phyloP scores from a whole-genome alignment of 495 filamentous ascomycete genomes.

The Penicillium pancosmium region DNA sequence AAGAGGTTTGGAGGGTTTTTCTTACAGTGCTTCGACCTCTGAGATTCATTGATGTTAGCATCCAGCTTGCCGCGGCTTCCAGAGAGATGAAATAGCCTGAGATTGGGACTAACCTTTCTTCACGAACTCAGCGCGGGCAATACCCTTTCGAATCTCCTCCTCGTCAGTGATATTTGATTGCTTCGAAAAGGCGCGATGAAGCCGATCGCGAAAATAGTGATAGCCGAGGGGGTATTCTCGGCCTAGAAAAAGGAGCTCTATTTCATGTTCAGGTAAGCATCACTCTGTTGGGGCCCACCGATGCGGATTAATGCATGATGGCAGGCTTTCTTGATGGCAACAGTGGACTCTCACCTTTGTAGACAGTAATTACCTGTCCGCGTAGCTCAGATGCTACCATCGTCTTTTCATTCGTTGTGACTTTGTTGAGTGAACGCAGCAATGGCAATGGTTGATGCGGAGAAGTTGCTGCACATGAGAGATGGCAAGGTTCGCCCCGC shows the following conservation, averaged over 20 bases:
- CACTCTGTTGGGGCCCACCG: no score
- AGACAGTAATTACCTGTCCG: conserved; percentile 80
- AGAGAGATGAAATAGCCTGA: background rate
- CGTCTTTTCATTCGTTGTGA: conserved; percentile 13
- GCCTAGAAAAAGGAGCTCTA: conserved; percentile 84
- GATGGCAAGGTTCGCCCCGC: background rate
- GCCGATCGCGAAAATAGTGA: conserved; percentile 74
- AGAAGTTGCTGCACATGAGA: background rate
- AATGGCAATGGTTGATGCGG: background rate
- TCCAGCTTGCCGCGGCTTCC: background rate
- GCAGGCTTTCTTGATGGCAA: background rate
- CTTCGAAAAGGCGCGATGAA: conserved; percentile 82
- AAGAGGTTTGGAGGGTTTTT: background rate
- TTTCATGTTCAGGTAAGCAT: conserved; percentile 1
- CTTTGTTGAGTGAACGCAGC: no score
- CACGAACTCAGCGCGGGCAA: conserved; percentile 81
- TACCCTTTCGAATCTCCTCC: conserved; percentile 70
- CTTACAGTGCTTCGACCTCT: conserved; percentile 94
- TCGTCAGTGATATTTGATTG: conserved; percentile 72
- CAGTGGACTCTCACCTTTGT: conserved; percentile 68
- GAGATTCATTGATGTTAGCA: conserved; percentile 8
- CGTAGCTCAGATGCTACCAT: conserved; percentile 64
- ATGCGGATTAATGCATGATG: background rate
- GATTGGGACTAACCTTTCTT: conserved; percentile 69
- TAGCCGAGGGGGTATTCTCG: conserved; percentile 87